phyloP scores from a whole-genome alignment of 371 early-diverging fungal genomes.

The Syncephalastrum sp. region DNA sequence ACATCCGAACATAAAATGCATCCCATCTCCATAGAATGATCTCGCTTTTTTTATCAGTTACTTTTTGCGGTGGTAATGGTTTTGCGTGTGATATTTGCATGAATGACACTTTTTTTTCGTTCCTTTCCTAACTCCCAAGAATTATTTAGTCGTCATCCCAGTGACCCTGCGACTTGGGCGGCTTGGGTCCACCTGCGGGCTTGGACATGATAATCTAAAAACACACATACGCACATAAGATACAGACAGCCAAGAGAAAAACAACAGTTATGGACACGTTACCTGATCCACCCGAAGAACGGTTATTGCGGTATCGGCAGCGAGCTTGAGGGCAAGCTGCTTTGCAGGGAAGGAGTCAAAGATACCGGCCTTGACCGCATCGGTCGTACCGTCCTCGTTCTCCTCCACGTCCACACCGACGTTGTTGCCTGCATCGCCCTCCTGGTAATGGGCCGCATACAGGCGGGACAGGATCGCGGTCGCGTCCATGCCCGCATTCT shows the following conservation, averaged over 20 bases:
- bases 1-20: slow-evolving; percentile 8
- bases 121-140: background rate
- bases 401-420: slow-evolving; percentile 85
- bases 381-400: slow-evolving; percentile 73
- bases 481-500: slow-evolving; percentile 96
- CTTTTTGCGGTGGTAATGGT: too few relatives aligned
- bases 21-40: too few relatives aligned
- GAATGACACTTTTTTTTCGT: too few relatives aligned
- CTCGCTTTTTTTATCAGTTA: too few relatives aligned
- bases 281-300: slow-evolving; percentile 95
- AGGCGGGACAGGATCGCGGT: slow-evolving; percentile 92
- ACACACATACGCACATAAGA: background rate
- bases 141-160: slow-evolving; percentile 86
- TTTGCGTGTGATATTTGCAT: too few relatives aligned
- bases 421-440: slow-evolving; percentile 43
- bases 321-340: slow-evolving; percentile 85
- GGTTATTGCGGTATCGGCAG: slow-evolving; percentile 93
- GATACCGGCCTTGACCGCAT: slow-evolving; percentile 77
- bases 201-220: slow-evolving; percentile 94
- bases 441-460: slow-evolving; percentile 90
- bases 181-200: slow-evolving; percentile 96
- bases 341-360: slow-evolving; percentile 84
- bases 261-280: slow-evolving; percentile 16
- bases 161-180: slow-evolving; percentile 83
- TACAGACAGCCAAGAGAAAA: slow-evolving; percentile 1